Evolutionary conservation across 371 early-diverging fungal species (phyloP), one percentile per base, ranked within the genome.

Genomic region (Circinella minor): DNA sequence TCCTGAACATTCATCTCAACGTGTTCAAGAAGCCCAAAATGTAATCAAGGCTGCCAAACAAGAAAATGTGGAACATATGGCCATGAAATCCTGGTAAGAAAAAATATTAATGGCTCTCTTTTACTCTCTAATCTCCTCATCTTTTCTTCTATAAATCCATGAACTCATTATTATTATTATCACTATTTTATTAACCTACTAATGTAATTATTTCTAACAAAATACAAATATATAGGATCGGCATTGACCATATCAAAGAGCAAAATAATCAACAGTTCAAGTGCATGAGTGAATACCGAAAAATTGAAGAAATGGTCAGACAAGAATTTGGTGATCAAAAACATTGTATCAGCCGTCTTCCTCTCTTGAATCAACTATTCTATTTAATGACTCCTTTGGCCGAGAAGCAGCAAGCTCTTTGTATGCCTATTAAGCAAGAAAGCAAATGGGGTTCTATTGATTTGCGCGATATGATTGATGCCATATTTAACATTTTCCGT

Each of bases 351-450:
- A 37, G 75, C 18, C 80, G 82, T 39, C 18, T 43, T 36, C 47
- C 77, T 10, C 46, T 74, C 17, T 68, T 74, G 20, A 71, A 73
- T 49, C 82, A 82, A 60, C 17, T 74, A 18, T 77, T 77, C 60
- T 82, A 82, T 68, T 82, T 61, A 4, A 60, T 80, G 73, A 77
- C 77, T 37, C 80, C 78, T 38, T 64, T 72, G 57, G 69, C 78
- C 3, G 77, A 78, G 57, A 59, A 71, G 15, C 65, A 76, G 14
- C 71, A 74, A 66, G 65, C 63, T 11, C 13, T 82, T 4, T n/a
- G 54, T 36, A 61, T 80, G 39, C 78, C 80, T 47, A 70, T 80
- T 15, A 73, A 77, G 55, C 57, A 74, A 36, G 71, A 78, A 20
- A 43, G 36, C 46, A 74, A 73, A 59, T 83, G 79, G 79, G 61